Evolutionary conservation across 495 filamentous ascomycete species (phyloP).

Genomic region (Annulohypoxylon moriforme): DNA sequence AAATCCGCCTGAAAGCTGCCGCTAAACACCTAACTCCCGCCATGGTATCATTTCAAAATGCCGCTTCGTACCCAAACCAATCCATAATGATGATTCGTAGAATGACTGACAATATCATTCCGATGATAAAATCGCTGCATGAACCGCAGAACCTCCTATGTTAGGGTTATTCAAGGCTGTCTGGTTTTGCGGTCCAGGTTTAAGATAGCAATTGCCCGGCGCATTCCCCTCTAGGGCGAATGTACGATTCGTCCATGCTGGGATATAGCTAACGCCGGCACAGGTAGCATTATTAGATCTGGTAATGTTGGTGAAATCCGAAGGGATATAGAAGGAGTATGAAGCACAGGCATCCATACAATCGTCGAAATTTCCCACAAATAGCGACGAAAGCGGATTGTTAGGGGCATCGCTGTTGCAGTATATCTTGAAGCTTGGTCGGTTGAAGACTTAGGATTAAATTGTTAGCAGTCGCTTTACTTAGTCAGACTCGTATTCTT

Average conservation of each 20-base stretch:
- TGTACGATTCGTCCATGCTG: conserved; percentile 54
- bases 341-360: conserved; percentile 62
- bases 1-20: conserved; percentile 1
- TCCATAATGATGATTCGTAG: conserved; percentile 22
- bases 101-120: not conserved
- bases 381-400: conserved; percentile 50
- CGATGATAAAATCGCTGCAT: conserved; percentile 38
- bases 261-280: conserved; percentile 56
- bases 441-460: conserved; percentile 46
- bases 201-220: conserved; percentile 61
- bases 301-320: conserved; percentile 37
- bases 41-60: conserved; percentile 38
- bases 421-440: conserved; percentile 51
- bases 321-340: conserved; percentile 51
- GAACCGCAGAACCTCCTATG: conserved; percentile 36
- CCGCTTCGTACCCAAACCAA: conserved; percentile 15
- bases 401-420: conserved; percentile 54
- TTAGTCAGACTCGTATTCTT: conserved; percentile 10
- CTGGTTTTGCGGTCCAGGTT: conserved; percentile 53
- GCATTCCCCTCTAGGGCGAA: conserved; percentile 44
- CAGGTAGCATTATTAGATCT: conserved; percentile 51
- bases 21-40: conserved; percentile 37
- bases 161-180: conserved; percentile 46
- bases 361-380: conserved; percentile 54
- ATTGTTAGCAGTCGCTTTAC: conserved; percentile 6